Evolutionary conservation across 768 basidiomycete species (phyloP).

Genomic region (Mycena galericulata): DNA sequence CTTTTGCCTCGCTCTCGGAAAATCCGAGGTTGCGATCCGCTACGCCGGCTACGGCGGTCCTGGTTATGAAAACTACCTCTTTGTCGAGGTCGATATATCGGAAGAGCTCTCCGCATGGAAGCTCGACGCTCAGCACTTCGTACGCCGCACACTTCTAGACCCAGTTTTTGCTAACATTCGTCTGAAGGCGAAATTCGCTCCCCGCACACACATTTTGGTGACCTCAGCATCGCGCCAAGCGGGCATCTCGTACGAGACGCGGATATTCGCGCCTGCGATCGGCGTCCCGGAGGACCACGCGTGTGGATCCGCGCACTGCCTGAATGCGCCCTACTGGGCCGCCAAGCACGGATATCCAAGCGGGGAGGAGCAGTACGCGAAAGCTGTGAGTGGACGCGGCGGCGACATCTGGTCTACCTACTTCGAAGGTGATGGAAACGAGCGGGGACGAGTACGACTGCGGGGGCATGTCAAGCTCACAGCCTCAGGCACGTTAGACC

Average conservation of each 20-base stretch:
- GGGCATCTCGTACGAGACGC: slow-evolving; percentile 25
- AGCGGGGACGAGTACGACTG: slow-evolving; percentile 2
- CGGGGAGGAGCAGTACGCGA: slow-evolving; percentile 14
- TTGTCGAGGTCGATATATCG: slow-evolving; percentile 19
- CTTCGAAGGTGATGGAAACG: not conserved
- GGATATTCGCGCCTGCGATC: slow-evolving; percentile 24
- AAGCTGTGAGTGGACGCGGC: slow-evolving; percentile 22
- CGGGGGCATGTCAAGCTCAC: slow-evolving; percentile 19
- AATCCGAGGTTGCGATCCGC: not conserved
- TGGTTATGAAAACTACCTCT: slow-evolving; percentile 22
- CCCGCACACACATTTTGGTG: slow-evolving; percentile 19
- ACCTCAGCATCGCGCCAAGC: not conserved
- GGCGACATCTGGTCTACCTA: slow-evolving; percentile 26
- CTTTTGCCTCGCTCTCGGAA: slow-evolving; percentile 15
- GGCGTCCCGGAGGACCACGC: slow-evolving; percentile 26
- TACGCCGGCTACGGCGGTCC: slow-evolving; percentile 26
- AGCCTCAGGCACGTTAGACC: slow-evolving; percentile 11
- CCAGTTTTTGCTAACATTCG: not conserved
- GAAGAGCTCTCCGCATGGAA: slow-evolving; percentile 15
- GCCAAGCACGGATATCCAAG: not conserved
- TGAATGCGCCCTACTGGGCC: slow-evolving; percentile 30
- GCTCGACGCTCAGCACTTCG: not conserved
- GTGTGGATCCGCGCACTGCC: slow-evolving; percentile 28
- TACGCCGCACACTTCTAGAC: not conserved
- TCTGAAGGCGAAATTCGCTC: not conserved